Evolutionary conservation across 1,284 basidiomycete species (phyloP).

Genomic region (Sutorius eximius): DNA sequence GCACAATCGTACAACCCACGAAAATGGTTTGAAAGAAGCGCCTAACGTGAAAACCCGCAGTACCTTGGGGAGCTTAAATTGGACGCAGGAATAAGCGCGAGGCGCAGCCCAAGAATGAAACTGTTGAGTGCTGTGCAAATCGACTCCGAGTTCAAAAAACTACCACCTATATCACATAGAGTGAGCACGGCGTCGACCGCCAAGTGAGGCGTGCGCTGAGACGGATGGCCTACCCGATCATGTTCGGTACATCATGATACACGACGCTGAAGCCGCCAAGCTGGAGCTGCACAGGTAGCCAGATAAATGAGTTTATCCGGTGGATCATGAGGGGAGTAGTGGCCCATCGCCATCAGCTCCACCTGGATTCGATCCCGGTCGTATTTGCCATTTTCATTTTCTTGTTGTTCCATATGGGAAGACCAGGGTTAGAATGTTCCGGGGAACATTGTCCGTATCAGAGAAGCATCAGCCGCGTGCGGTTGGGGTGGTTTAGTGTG

Average conservation of each 20-base stretch:
- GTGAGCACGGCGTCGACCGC: neutral
- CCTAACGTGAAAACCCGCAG: neutral
- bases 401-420: slow-evolving; percentile 7
- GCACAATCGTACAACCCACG: neutral
- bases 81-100: no score
- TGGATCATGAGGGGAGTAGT: neutral
- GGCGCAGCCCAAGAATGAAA: neutral
- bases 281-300: neutral
- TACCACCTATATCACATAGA: neutral
- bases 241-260: neutral
- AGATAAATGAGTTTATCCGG: neutral
- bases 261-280: neutral
- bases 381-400: neutral
- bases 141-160: neutral
- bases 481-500: neutral
- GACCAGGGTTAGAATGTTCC: neutral
- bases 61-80: neutral
- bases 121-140: neutral
- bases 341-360: slow-evolving; percentile 1
- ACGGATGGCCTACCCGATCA: neutral
- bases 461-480: neutral
- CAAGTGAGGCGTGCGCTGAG: neutral
- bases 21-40: neutral
- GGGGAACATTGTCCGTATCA: neutral
- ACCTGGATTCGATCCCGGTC: neutral